Conservation (phyloP, 129 eudicot genomes). For the Chrysanthemum seticuspe region DNA sequence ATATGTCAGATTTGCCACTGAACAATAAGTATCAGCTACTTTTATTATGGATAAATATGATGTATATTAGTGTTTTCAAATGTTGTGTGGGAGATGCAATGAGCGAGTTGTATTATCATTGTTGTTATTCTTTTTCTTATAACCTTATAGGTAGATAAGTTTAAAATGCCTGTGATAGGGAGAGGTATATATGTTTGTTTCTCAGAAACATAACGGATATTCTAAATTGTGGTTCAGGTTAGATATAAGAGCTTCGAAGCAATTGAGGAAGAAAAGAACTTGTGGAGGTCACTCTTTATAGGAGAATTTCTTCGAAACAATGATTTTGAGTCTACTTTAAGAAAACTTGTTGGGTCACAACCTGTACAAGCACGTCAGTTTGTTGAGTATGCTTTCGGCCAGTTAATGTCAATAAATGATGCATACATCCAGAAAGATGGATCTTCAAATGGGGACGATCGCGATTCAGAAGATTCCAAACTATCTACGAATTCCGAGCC, state of each 20-base stretch:
- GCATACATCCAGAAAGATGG: constrained; percentile 47
- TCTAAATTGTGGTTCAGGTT: constrained; percentile 45
- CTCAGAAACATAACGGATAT: too few relatives aligned
- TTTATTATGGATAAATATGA: too few relatives aligned
- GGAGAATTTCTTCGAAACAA: constrained; percentile 71
- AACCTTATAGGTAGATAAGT: too few relatives aligned
- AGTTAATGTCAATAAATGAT: constrained; percentile 67
- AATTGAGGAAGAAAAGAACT: constrained; percentile 69
- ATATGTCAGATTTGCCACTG: too few relatives aligned
- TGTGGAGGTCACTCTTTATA: constrained; percentile 81
- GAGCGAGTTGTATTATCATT: too few relatives aligned
- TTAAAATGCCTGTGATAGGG: not conserved
- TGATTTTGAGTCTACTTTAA: constrained; percentile 75
- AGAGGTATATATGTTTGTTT: too few relatives aligned
- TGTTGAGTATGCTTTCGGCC: constrained; percentile 86
- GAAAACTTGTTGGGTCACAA: constrained; percentile 73
- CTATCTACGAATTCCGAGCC: constrained; percentile 13
- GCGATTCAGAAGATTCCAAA: constrained; percentile 17
- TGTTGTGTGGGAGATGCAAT: too few relatives aligned
- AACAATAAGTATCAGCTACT: too few relatives aligned
- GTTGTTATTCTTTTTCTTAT: too few relatives aligned
- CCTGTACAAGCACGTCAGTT: constrained; percentile 90
- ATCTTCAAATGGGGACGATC: constrained; percentile 22
- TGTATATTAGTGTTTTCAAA: too few relatives aligned
- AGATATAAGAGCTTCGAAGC: constrained; percentile 75